Conservation (phyloP, 345 rosid genomes). For the Excoecaria agallocha region DNA sequence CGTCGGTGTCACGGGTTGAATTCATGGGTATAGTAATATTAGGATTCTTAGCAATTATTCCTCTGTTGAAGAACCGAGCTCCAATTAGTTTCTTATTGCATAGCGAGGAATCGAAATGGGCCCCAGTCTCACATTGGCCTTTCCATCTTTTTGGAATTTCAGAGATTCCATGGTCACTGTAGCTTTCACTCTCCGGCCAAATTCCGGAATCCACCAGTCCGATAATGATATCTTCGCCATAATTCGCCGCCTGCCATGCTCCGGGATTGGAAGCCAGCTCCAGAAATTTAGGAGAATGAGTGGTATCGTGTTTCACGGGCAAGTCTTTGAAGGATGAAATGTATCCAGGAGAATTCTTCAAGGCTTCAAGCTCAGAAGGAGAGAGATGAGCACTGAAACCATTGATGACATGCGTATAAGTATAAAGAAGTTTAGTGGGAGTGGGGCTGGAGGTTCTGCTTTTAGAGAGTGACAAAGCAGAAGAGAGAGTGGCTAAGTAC, state of each 20-base stretch:
- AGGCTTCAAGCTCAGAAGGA: conserved; percentile 23
- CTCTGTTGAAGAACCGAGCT: conserved; percentile 33
- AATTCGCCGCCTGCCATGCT: conserved; percentile 20
- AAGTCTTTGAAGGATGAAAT: conserved; percentile 18
- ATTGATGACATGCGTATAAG: conserved; percentile 20
- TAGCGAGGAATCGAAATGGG: conserved; percentile 25
- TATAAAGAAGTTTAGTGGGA: conserved; percentile 15
- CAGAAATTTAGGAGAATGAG: conserved; percentile 23
- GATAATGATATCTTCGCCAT: conserved; percentile 22
- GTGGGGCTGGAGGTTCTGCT: background rate
- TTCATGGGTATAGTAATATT: conserved; percentile 23
- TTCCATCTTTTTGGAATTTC: conserved; percentile 36
- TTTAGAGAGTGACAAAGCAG: background rate
- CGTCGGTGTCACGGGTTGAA: conserved; percentile 25
- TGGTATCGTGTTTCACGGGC: conserved; percentile 25
- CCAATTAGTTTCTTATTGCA: conserved; percentile 41
- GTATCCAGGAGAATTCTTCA: conserved; percentile 20
- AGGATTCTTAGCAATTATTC: conserved; percentile 19
- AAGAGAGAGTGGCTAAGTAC: conserved; percentile 20
- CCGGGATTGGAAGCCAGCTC: conserved; percentile 13
- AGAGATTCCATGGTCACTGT: conserved; percentile 31
- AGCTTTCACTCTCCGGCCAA: conserved; percentile 42
- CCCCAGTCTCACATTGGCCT: conserved; percentile 29
- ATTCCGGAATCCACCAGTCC: conserved; percentile 36
- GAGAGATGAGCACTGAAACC: conserved; percentile 28